A percentile compares a stretch with the other conserved stretches of the same genome.
Evolutionary conservation across 2,329 filamentous ascomycete species (phyloP).

Genomic region (Botrytis elliptica): DNA sequence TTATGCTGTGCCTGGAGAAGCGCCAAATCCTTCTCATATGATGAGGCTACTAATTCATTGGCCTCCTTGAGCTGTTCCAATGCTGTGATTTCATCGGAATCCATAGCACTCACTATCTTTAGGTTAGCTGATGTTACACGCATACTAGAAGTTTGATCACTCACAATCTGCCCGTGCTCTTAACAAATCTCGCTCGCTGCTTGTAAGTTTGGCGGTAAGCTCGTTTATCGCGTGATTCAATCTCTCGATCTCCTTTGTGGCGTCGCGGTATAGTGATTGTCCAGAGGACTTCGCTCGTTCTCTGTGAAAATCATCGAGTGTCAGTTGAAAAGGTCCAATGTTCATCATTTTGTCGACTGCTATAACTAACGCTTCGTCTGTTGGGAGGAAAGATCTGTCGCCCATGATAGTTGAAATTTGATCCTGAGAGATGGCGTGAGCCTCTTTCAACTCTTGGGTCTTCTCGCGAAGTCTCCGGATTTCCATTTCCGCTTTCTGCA

Average conservation of each 20-base stretch:
- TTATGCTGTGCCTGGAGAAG: constrained; percentile 53
- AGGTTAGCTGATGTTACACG: constrained; percentile 27
- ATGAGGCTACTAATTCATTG: constrained; percentile 57
- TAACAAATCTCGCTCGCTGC: constrained; percentile 56
- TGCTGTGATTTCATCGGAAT: constrained; percentile 54
- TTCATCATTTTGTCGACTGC: constrained; percentile 40
- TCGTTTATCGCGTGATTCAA: constrained; percentile 49
- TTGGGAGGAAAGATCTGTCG: constrained; percentile 41
- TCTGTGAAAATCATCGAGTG: constrained; percentile 50
- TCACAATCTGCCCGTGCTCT: constrained; percentile 52
- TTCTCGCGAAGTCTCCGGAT: constrained; percentile 53
- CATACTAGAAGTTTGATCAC: constrained; percentile 32
- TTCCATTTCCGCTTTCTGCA: constrained; percentile 54
- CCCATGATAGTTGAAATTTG: constrained; percentile 56
- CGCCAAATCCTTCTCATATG: constrained; percentile 58
- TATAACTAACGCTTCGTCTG: constrained; percentile 56
- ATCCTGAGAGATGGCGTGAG: constrained; percentile 55
- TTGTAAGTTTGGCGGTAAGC: constrained; percentile 46
- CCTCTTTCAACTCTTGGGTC: constrained; percentile 57
- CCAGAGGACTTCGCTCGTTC: constrained; percentile 53
- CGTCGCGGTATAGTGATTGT: constrained; percentile 48
- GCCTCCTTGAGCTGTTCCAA: constrained; percentile 59
- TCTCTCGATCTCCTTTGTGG: constrained; percentile 49
- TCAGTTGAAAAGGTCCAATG: constrained; percentile 41
- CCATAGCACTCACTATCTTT: constrained; percentile 51